Percentiles rank a stretch among this genome's conserved stretches.
These are phyloP conservation scores for Trametes elegans DNA, from an alignment of 768 basidiomycete species.

Conservation along the genomic window DNA sequence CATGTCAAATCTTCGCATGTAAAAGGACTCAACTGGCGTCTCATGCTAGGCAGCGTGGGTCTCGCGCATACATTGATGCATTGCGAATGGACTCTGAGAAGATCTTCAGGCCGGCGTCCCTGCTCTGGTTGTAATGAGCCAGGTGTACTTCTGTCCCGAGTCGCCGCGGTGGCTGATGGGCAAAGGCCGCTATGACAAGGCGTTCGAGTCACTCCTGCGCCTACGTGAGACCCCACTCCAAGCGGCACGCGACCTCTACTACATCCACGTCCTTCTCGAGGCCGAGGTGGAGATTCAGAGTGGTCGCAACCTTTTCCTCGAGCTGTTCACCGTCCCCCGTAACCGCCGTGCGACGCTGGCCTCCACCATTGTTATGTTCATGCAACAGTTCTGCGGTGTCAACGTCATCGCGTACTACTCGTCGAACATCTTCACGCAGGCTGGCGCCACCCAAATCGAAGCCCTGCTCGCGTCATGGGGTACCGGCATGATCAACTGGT, in stretches of 20 bases:
- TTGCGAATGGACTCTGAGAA: too few species aligned
- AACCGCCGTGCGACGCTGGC: constrained; percentile 64
- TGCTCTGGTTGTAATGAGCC: constrained; percentile 38
- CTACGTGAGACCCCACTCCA: constrained; percentile 70
- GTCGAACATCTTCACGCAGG: constrained; percentile 64
- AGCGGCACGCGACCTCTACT: constrained; percentile 81
- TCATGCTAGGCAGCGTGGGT: constrained; percentile 75
- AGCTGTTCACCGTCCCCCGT: constrained; percentile 76
- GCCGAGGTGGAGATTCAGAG: constrained; percentile 59
- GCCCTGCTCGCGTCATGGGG: constrained; percentile 62
- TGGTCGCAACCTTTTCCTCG: constrained; percentile 55
- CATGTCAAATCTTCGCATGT: constrained; percentile 48
- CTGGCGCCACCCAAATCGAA: constrained; percentile 51
- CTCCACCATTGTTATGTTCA: constrained; percentile 68
- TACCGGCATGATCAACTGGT: constrained; percentile 48
- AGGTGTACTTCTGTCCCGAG: constrained; percentile 54
- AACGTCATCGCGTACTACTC: constrained; percentile 84
- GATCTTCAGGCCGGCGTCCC: constrained; percentile 38
- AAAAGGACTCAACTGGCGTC: constrained; percentile 74
- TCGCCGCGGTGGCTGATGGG: constrained; percentile 86
- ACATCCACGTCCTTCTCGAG: constrained; percentile 68
- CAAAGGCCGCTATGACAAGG: constrained; percentile 69
- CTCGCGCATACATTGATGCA: too few species aligned
- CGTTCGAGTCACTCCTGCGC: constrained; percentile 58
- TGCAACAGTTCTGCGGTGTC: constrained; percentile 82